phyloP scores from a whole-genome alignment of 2,329 filamentous ascomycete species.

The Aspergillus melleus region DNA sequence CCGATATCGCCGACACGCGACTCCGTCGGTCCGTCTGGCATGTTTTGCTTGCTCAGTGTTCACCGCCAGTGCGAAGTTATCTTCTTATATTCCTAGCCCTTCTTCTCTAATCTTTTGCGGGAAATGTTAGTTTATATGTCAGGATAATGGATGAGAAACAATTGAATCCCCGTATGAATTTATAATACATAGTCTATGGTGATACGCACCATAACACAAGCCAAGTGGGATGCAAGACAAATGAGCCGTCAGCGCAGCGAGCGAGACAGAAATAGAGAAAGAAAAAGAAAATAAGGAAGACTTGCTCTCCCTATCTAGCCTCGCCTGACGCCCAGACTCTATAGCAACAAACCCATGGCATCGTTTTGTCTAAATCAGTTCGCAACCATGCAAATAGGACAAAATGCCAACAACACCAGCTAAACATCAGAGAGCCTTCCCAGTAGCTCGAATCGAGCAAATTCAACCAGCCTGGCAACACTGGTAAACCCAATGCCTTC shows the following conservation, averaged over 20 bases:
- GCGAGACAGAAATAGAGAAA: too few relatives aligned
- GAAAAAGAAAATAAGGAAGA: background rate
- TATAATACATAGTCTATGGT: conserved; percentile 8
- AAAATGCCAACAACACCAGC: conserved; percentile 5
- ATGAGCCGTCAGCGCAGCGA: background rate
- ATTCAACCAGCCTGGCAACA: background rate
- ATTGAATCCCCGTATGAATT: background rate
- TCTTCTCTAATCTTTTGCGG: too few relatives aligned
- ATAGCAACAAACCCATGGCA: conserved; percentile 1
- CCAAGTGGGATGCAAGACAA: background rate
- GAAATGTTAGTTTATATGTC: background rate
- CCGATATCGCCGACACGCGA: background rate
- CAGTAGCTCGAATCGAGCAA: background rate
- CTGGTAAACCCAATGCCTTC: background rate
- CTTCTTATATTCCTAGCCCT: too few relatives aligned
- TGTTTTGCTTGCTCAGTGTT: background rate
- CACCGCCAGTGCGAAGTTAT: background rate
- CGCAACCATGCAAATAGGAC: conserved; percentile 2
- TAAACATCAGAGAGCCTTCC: background rate
- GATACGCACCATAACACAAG: conserved; percentile 2
- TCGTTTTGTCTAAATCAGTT: conserved; percentile 7
- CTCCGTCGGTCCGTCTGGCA: background rate
- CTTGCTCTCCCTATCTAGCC: background rate
- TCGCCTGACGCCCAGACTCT: background rate
- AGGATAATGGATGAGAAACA: background rate